phyloP scores from a whole-genome alignment of 2,329 filamentous ascomycete genomes.

The Blastomyces percursus region DNA sequence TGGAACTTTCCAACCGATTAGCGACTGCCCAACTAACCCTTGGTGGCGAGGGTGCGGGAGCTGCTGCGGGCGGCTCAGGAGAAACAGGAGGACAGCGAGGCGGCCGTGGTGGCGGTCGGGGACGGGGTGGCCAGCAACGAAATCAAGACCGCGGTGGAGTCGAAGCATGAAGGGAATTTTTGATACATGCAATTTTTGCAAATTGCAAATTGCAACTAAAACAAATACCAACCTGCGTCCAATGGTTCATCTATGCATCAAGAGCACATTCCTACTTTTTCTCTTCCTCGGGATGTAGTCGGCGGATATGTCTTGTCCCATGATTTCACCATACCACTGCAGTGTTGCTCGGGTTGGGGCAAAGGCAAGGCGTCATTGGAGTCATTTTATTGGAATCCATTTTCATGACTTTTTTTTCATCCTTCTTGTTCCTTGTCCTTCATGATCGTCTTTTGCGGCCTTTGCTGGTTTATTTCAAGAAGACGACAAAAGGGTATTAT shows the following conservation, averaged over 20 bases:
- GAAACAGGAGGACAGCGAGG: slow-evolving; percentile 29
- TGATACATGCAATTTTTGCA: background rate
- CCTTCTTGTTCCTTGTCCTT: slow-evolving; percentile 3
- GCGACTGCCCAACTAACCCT: slow-evolving; percentile 63
- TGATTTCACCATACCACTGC: slow-evolving; percentile 4
- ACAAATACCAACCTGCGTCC: slow-evolving; percentile 1
- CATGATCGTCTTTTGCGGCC: slow-evolving; percentile 3
- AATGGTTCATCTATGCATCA: background rate
- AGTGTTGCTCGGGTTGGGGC: slow-evolving; percentile 11
- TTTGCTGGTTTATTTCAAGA: background rate
- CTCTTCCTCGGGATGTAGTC: background rate
- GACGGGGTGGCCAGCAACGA: slow-evolving; percentile 30
- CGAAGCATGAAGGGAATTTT: slow-evolving; percentile 3
- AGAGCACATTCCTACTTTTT: background rate
- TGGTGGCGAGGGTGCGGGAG: slow-evolving; percentile 37
- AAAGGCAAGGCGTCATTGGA: slow-evolving; percentile 17
- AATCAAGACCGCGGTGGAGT: slow-evolving; percentile 18
- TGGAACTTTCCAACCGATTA: slow-evolving; percentile 90
- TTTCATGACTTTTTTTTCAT: background rate
- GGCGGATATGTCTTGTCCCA: background rate
- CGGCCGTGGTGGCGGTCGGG: slow-evolving; percentile 34
- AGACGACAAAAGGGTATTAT: background rate
- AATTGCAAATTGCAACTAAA: background rate
- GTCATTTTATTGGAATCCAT: slow-evolving; percentile 6
- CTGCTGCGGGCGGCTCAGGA: slow-evolving; percentile 12